Evolutionary conservation across 2,329 filamentous ascomycete genomes (phyloP), one percentile per base, ranked within the genome.

Genomic region (Curvularia spicifera): DNA sequence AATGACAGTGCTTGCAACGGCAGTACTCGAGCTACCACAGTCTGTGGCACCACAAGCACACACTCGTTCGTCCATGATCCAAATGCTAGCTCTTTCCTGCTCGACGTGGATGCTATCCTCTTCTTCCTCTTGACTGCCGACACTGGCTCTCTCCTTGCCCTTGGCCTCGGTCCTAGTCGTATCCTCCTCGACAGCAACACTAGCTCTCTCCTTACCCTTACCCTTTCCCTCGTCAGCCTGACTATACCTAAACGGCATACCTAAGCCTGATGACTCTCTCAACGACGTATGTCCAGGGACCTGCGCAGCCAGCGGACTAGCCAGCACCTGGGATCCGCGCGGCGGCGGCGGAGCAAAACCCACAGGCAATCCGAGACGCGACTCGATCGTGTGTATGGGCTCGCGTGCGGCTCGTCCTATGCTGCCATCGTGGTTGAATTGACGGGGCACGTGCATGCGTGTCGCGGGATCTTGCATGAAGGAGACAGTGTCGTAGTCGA

Each of bases 381-480:
- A 37, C 44, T 60, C 53, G 24, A 61, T 60, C 10, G 49, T 24
- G 39, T 62, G 65, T 10, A 44, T 28, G 31, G 60, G 58, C 22
- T 53, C 28, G 5, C 8, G 28, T 26, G 24, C 4, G 1, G 24
- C 6, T 26, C 24, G 24, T 6, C 4, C 24, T 4, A 26, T 6
- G 24, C 24, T 26, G 24, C 24, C 24, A 26, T 26, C 24, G 31
- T 15, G 2, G 31, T 33, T 52, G 15, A 35, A 7, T 31, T 7
- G 28, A 15, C 31, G 31, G 10, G 48, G 39, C 0, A 69, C 46
- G 1, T 63, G 56, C 57, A 66, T 65, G 40, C 68, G 67, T 1
- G 59, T 55, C 6, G 52, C 51, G 9, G 45, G 43, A 7, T 66
- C 60, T 9, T 52, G 64, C 59, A 61, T 65, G n/a, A 69, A 55